Percentiles rank a stretch among this genome's conserved stretches.
Conservation (phyloP, 306 rosid species). For the Castanea sativa region DNA sequence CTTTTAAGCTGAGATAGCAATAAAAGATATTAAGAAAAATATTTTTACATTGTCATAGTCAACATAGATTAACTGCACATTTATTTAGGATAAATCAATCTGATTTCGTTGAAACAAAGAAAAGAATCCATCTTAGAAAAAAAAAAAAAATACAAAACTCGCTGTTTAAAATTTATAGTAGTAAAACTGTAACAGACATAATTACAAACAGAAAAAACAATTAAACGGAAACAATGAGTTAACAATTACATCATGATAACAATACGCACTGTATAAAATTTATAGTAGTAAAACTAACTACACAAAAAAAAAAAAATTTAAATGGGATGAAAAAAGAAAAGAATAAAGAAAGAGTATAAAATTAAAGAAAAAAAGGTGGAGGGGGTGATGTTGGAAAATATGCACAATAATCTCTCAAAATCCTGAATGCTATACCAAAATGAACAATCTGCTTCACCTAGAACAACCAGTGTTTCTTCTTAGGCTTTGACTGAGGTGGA, state of each 20-base stretch:
- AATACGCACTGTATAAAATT: neutral
- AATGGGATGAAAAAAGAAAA: neutral
- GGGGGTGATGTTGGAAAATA: neutral
- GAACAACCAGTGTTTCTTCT: slow-evolving; percentile 85
- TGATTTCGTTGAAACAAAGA: neutral
- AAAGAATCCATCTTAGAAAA: neutral
- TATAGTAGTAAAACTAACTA: neutral
- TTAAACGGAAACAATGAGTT: too few species aligned
- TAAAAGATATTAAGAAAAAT: too few species aligned
- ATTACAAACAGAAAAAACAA: too few species aligned
- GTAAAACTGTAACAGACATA: too few species aligned
- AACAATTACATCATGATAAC: too few species aligned
- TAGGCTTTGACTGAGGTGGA: slow-evolving; percentile 60
- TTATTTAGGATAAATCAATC: neutral
- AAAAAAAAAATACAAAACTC: neutral
- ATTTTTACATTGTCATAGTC: neutral
- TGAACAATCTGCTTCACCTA: slow-evolving; percentile 33
- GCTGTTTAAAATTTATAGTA: neutral
- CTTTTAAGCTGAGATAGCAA: too few species aligned
- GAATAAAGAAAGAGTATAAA: neutral
- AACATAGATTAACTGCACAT: neutral
- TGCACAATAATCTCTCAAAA: slow-evolving; percentile 6
- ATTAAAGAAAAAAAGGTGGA: neutral
- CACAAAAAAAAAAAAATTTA: too few species aligned
- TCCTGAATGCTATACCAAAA: slow-evolving; percentile 3